Evolutionary conservation across 1,139 yeast genomes (phyloP).

Genomic region (Candida sp.): DNA sequence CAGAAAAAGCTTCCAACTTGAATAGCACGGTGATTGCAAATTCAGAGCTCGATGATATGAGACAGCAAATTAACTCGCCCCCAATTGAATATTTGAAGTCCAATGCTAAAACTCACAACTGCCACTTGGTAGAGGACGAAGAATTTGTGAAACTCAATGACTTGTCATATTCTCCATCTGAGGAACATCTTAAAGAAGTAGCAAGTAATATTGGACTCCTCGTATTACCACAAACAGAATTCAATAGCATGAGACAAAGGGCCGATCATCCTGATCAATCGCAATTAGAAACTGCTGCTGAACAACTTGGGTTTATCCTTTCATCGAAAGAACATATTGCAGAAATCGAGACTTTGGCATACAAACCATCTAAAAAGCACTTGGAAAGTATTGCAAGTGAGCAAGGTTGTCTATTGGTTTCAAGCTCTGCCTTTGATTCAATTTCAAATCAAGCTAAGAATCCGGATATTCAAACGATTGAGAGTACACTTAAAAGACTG

Average conservation of each 20-base stretch:
- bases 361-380: background rate
- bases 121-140: conserved; percentile 4
- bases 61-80: conserved; percentile 13
- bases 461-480: conserved; percentile 4
- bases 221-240: background rate
- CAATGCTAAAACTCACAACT: conserved; percentile 12
- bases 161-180: conserved; percentile 10
- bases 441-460: conserved; percentile 11
- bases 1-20: conserved; percentile 21
- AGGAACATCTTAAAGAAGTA: conserved; percentile 6
- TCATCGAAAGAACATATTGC: conserved; percentile 30
- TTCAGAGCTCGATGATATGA: conserved; percentile 10
- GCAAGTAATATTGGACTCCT: conserved; percentile 2
- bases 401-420: conserved; percentile 7
- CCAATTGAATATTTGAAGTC: conserved; percentile 15
- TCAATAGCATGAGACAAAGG: conserved; percentile 7
- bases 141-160: conserved; percentile 11
- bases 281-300: conserved; percentile 10
- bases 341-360: conserved; percentile 12
- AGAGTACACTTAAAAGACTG: conserved; percentile 5
- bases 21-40: conserved; percentile 10
- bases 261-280: conserved; percentile 9
- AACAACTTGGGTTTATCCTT: conserved; percentile 15
- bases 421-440: conserved; percentile 8
- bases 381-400: conserved; percentile 1